Evolutionary conservation across 108 stramenopile species (phyloP).

Genomic region (Aurantiochytrium sp.): DNA sequence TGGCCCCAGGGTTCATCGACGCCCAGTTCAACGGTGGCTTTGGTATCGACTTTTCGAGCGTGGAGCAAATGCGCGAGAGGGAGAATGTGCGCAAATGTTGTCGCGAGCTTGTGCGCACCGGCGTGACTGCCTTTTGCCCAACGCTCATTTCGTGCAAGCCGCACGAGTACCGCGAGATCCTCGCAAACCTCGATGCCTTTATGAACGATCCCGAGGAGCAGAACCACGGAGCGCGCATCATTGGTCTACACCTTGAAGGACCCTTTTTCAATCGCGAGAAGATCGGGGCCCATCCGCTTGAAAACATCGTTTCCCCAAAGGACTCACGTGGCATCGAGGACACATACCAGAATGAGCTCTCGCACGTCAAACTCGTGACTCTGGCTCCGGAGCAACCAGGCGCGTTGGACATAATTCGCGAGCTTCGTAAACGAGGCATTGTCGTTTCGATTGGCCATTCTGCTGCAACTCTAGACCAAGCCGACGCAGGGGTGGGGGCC

Average conservation of each 20-base stretch:
- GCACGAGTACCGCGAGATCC: constrained; percentile 23
- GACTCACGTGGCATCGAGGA: constrained; percentile 7
- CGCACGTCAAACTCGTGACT: constrained; percentile 33
- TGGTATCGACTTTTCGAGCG: constrained; percentile 46
- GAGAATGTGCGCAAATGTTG: constrained; percentile 29
- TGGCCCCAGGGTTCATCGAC: constrained; percentile 55
- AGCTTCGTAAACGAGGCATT: not conserved
- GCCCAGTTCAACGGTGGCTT: constrained; percentile 52
- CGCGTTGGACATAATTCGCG: constrained; percentile 26
- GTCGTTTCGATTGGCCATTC: constrained; percentile 51
- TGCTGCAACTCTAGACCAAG: constrained; percentile 37
- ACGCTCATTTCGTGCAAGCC: constrained; percentile 42
- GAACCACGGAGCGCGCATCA: constrained; percentile 23
- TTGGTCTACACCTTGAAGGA: constrained; percentile 56
- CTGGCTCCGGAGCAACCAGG: constrained; percentile 54
- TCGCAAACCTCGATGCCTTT: constrained; percentile 10
- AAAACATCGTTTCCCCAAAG: not conserved
- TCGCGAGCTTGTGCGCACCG: constrained; percentile 13
- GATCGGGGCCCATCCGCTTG: constrained; percentile 46
- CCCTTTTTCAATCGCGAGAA: constrained; percentile 45
- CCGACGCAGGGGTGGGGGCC: constrained; percentile 25
- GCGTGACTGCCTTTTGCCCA: constrained; percentile 52
- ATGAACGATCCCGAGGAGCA: not conserved
- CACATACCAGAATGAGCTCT: not conserved
- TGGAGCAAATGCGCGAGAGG: not conserved